Evolutionary conservation across 2,329 filamentous ascomycete genomes (phyloP).

Genomic region (Penicillium sp.): DNA sequence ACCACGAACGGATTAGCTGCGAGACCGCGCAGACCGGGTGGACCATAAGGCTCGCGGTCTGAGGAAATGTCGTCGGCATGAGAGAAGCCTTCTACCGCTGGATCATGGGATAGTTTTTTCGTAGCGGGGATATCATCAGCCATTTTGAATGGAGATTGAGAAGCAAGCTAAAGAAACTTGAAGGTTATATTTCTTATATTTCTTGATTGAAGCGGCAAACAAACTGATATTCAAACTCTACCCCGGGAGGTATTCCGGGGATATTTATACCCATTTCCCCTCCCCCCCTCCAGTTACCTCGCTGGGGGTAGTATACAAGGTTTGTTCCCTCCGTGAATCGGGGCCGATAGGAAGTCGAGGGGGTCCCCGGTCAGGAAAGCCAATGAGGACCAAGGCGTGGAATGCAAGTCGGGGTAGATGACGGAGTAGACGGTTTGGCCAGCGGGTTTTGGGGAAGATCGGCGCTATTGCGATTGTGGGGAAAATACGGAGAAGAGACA

Average conservation of each 20-base stretch:
- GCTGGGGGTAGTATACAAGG: neutral
- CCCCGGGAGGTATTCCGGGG: neutral
- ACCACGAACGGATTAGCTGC: slow-evolving; percentile 52
- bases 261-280: slow-evolving; percentile 2
- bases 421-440: neutral
- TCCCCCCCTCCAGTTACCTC: neutral
- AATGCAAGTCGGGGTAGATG: neutral
- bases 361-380: neutral
- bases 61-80: slow-evolving; percentile 35
- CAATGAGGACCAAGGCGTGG: neutral
- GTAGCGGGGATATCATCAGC: slow-evolving; percentile 18
- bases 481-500: neutral
- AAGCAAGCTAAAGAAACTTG: neutral
- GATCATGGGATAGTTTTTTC: slow-evolving; percentile 22
- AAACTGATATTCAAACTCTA: neutral
- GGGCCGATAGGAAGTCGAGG: neutral
- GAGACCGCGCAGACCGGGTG: slow-evolving; percentile 48
- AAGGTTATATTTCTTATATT: neutral
- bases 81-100: slow-evolving; percentile 29
- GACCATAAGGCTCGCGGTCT: slow-evolving; percentile 36
- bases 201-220: neutral
- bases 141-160: slow-evolving; percentile 16
- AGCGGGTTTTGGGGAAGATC: slow-evolving; percentile 3
- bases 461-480: slow-evolving; percentile 2
- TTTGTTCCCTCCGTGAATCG: neutral